These are phyloP conservation scores for Moringa oleifera DNA, from an alignment of 345 rosid species.

Conservation along the genomic window DNA sequence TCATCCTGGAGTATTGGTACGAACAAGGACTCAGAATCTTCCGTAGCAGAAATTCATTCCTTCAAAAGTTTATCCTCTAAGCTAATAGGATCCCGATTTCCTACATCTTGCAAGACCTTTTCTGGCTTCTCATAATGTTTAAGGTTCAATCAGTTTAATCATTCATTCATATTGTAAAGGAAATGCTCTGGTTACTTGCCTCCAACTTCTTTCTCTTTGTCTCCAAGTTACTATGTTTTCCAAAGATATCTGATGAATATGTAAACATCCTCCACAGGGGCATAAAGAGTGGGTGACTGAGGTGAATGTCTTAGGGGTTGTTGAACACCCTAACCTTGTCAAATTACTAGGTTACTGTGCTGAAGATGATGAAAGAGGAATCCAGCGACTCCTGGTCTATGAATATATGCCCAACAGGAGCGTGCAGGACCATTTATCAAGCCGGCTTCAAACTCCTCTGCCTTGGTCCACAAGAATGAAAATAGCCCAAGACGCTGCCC, in stretches of 20 bases:
- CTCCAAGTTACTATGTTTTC: neutral
- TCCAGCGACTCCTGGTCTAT: constrained; percentile 78
- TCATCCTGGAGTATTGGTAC: no score
- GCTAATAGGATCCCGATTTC: no score
- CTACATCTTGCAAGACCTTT: no score
- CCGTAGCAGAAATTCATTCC: no score
- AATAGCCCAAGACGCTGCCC: constrained; percentile 84
- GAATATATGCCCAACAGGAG: constrained; percentile 91
- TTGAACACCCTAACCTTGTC: constrained; percentile 89
- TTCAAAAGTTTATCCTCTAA: no score
- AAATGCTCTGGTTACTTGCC: no score
- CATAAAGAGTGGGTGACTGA: constrained; percentile 99
- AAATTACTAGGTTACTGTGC: constrained; percentile 89
- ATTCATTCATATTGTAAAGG: no score
- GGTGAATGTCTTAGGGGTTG: constrained; percentile 89
- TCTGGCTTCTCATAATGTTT: no score
- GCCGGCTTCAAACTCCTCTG: constrained; percentile 54
- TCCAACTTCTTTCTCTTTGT: no score
- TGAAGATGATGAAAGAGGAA: constrained; percentile 95
- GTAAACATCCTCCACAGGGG: constrained; percentile 41
- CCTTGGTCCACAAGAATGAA: constrained; percentile 72
- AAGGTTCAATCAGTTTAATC: no score
- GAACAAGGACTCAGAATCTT: no score
- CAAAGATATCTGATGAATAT: neutral
- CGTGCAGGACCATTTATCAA: constrained; percentile 82